Percentiles rank a stretch among this genome's conserved stretches.
These are phyloP conservation scores for Rhynchosporium secalis DNA, from an alignment of 2,329 filamentous ascomycete genomes.

Conservation along the genomic window DNA sequence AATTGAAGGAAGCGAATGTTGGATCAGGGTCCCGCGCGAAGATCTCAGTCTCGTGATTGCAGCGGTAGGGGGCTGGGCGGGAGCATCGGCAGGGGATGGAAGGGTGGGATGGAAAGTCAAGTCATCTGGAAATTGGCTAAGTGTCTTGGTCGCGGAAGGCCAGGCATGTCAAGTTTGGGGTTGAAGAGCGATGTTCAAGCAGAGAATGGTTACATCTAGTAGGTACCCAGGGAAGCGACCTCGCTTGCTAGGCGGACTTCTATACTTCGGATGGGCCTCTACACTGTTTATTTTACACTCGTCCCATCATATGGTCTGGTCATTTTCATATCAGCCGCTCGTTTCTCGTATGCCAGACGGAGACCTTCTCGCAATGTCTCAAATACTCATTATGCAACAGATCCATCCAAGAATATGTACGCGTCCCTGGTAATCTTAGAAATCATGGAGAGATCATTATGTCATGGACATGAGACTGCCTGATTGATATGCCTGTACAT, in stretches of 20 bases:
- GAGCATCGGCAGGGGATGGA: constrained; percentile 41
- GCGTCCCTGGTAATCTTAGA: constrained; percentile 1
- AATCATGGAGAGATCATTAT: constrained; percentile 17
- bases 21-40: constrained; percentile 63
- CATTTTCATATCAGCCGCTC: constrained; percentile 10
- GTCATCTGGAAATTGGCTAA: constrained; percentile 65
- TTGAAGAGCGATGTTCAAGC: constrained; percentile 18
- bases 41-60: constrained; percentile 62
- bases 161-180: constrained; percentile 32
- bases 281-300: not conserved
- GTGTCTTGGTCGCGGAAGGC: constrained; percentile 52
- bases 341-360: constrained; percentile 13
- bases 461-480: constrained; percentile 70
- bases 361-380: constrained; percentile 5
- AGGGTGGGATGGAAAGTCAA: constrained; percentile 51
- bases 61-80: constrained; percentile 65
- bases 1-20: constrained; percentile 55
- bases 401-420: constrained; percentile 13
- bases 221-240: not conserved
- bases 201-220: not conserved
- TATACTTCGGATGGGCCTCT: not conserved
- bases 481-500: constrained; percentile 72
- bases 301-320: not conserved
- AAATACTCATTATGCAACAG: constrained; percentile 13
- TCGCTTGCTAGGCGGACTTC: constrained; percentile 13